phyloP scores from a whole-genome alignment of 2,329 filamentous ascomycete genomes.

The Fusarium heterosporum region DNA sequence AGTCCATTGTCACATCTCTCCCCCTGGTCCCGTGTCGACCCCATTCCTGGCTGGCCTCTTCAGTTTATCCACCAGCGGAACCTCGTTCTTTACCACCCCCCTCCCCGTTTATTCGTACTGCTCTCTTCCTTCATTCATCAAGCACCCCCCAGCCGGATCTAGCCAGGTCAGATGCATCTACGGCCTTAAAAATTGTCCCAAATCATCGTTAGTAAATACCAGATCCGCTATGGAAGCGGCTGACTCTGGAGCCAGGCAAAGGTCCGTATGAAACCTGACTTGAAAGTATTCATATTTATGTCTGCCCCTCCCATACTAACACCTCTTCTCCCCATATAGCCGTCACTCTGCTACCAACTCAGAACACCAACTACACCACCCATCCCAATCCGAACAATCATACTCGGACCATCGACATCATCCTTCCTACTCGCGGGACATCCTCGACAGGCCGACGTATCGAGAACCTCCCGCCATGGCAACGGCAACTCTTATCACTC shows the following conservation, averaged over 20 bases:
- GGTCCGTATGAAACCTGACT: slow-evolving; percentile 51
- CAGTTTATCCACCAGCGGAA: slow-evolving; percentile 41
- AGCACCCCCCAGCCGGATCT: slow-evolving; percentile 47
- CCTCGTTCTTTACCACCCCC: slow-evolving; percentile 39
- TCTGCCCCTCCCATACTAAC: slow-evolving; percentile 48
- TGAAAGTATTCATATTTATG: slow-evolving; percentile 41
- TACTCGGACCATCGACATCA: slow-evolving; percentile 45
- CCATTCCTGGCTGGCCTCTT: slow-evolving; percentile 47
- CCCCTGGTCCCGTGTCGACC: slow-evolving; percentile 47
- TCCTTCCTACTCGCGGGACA: slow-evolving; percentile 44
- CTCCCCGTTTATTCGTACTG: slow-evolving; percentile 34
- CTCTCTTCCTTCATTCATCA: slow-evolving; percentile 39
- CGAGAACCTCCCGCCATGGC: slow-evolving; percentile 54
- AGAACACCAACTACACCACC: slow-evolving; percentile 41
- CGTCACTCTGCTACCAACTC: slow-evolving; percentile 44
- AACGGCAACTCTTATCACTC: slow-evolving; percentile 54
- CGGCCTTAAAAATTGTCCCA: slow-evolving; percentile 51
- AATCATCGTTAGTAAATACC: slow-evolving; percentile 52
- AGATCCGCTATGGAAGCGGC: slow-evolving; percentile 56
- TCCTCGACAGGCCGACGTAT: slow-evolving; percentile 48
- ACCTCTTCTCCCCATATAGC: slow-evolving; percentile 37
- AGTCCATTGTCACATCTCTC: slow-evolving; percentile 46
- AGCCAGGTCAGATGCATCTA: slow-evolving; percentile 55
- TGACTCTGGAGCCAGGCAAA: slow-evolving; percentile 54
- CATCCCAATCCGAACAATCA: slow-evolving; percentile 42